A percentile compares a stretch with the other conserved stretches of the same genome.
These are phyloP conservation scores for Gossypium turneri DNA, from an alignment of 345 rosid species.

Conservation along the genomic window DNA sequence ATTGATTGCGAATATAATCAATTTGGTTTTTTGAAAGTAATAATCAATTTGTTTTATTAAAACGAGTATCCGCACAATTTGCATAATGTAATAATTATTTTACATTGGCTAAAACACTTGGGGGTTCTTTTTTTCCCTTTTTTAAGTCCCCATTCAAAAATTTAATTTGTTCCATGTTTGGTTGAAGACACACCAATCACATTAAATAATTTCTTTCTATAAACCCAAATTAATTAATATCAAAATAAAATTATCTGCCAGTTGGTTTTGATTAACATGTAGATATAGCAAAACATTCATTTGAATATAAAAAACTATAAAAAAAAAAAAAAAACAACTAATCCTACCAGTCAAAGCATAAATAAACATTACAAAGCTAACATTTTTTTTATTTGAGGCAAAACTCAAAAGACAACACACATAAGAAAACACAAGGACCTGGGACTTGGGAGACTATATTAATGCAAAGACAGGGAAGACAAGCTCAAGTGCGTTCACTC, in stretches of 20 bases:
- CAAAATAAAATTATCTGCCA: not conserved
- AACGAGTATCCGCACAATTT: too few relatives aligned
- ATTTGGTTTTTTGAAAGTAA: too few relatives aligned
- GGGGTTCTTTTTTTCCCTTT: too few relatives aligned
- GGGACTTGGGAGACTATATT: slow-evolving; percentile 48
- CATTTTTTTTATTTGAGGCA: not conserved
- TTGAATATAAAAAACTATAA: not conserved
- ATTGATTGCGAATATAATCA: too few relatives aligned
- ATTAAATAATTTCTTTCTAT: not conserved
- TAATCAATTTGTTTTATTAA: too few relatives aligned
- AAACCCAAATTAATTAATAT: not conserved
- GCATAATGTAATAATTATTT: too few relatives aligned
- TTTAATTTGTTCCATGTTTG: not conserved
- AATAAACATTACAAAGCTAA: not conserved
- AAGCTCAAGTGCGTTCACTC: slow-evolving; percentile 36
- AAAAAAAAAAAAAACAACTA: not conserved
- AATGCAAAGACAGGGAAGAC: slow-evolving; percentile 56
- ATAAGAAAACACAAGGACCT: not conserved
- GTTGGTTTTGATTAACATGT: not conserved
- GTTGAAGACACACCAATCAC: slow-evolving; percentile 9
- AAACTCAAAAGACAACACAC: not conserved
- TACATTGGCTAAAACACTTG: too few relatives aligned
- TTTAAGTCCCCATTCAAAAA: not conserved
- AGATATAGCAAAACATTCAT: not conserved
- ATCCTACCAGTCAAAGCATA: not conserved